These are phyloP conservation scores for Colletotrichum kahawae DNA, from an alignment of 2,329 filamentous ascomycete species.

Conservation along the genomic window DNA sequence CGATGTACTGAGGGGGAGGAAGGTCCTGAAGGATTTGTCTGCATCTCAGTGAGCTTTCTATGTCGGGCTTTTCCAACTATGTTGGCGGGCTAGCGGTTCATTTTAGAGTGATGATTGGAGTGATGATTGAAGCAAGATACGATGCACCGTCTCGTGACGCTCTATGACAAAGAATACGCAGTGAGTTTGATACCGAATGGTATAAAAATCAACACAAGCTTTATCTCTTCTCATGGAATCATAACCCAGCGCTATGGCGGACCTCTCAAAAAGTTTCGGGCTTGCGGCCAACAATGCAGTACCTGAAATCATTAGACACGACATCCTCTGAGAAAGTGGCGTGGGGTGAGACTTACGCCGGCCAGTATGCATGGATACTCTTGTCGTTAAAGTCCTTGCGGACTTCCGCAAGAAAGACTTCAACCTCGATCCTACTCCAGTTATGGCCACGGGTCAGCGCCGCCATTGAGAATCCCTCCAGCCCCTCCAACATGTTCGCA, in stretches of 20 bases:
- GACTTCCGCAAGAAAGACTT: conserved; percentile 25
- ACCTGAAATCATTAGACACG: neutral
- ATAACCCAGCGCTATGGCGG: neutral
- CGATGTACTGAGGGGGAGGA: conserved; percentile 2
- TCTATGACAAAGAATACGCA: neutral
- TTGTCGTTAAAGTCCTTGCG: conserved; percentile 25
- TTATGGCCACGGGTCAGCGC: conserved; percentile 11
- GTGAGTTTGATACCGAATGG: neutral
- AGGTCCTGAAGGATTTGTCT: conserved; percentile 3
- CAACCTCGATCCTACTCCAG: conserved; percentile 25
- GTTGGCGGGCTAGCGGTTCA: neutral
- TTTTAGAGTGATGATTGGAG: neutral
- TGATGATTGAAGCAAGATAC: neutral
- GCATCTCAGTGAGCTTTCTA: neutral
- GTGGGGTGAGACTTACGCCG: neutral
- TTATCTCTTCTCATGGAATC: neutral
- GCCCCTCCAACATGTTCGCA: neutral
- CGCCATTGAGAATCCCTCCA: neutral
- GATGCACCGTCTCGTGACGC: fast-evolving
- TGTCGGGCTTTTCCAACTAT: too few relatives aligned
- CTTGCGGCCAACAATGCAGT: neutral
- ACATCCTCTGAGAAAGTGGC: neutral
- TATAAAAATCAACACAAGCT: neutral
- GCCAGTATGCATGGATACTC: conserved; percentile 28
- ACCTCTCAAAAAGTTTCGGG: neutral